Conservation (phyloP, 352 stramenopile species). For the Pythium sukuiense region DNA sequence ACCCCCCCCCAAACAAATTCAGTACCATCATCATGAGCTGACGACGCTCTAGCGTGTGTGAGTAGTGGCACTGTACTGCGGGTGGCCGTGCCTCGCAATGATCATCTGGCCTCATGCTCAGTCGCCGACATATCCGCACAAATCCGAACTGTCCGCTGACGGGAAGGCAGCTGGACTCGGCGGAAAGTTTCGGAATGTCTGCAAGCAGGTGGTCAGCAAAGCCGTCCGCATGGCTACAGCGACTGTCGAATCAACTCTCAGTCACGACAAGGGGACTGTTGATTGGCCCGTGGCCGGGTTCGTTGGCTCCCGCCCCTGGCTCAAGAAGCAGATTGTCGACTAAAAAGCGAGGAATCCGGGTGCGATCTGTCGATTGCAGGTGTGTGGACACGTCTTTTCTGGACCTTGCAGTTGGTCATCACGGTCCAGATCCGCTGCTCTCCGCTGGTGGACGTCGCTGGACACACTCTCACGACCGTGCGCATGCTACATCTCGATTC, state of each 20-base stretch:
- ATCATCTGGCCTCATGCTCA: background rate
- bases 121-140: background rate
- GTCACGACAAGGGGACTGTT: background rate
- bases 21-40: background rate
- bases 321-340: background rate
- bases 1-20: too few species aligned
- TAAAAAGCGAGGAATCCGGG: background rate
- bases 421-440: background rate
- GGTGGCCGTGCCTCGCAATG: background rate
- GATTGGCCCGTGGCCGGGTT: background rate
- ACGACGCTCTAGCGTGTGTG: too few species aligned
- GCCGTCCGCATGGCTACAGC: background rate
- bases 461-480: background rate
- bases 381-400: background rate
- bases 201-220: background rate
- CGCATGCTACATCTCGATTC: background rate
- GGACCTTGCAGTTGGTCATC: background rate
- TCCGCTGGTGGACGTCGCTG: background rate
- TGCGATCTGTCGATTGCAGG: background rate
- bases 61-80: background rate
- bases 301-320: background rate
- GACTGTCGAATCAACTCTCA: background rate
- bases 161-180: background rate
- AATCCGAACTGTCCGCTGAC: background rate
- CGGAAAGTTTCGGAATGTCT: background rate